Percentiles rank a stretch among this genome's conserved stretches.
Conservation (phyloP, 2,329 filamentous ascomycete species). For the Trichophyton simii region DNA sequence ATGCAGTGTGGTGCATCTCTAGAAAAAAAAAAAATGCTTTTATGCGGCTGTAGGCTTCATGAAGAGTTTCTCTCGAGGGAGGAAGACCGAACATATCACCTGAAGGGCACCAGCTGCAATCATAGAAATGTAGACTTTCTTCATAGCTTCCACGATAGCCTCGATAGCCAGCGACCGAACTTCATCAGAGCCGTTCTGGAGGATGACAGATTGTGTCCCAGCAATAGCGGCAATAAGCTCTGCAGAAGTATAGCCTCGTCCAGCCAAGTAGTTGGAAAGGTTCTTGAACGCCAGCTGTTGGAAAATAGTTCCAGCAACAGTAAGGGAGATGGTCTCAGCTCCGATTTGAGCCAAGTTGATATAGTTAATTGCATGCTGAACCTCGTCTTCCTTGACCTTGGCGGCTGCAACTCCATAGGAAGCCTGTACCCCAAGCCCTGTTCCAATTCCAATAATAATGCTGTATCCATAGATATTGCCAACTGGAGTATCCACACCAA, state of each 20-base stretch:
- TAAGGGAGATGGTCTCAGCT: constrained; percentile 1
- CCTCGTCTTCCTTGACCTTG: constrained; percentile 20
- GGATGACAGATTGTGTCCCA: constrained; percentile 23
- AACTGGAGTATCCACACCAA: constrained; percentile 11
- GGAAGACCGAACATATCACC: constrained; percentile 8
- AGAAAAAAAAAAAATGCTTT: neutral
- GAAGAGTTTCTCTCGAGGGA: constrained; percentile 5
- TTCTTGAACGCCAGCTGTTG: constrained; percentile 23
- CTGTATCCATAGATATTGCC: constrained; percentile 20
- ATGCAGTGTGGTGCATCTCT: too few relatives aligned
- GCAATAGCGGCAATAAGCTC: constrained; percentile 24
- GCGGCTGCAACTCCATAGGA: constrained; percentile 29
- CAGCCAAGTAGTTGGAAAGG: constrained; percentile 20
- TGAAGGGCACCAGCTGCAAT: constrained; percentile 16
- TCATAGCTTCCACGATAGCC: constrained; percentile 18
- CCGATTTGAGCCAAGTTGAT: constrained; percentile 25
- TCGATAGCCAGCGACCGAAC: constrained; percentile 18
- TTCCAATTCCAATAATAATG: constrained; percentile 32
- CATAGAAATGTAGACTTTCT: constrained; percentile 22
- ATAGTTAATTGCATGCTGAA: constrained; percentile 28
- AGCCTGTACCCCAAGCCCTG: constrained; percentile 23
- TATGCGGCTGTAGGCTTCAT: neutral
- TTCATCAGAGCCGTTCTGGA: constrained; percentile 18
- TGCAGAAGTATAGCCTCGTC: constrained; percentile 14
- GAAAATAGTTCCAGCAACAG: constrained; percentile 10